phyloP scores from a whole-genome alignment of 176 grass and related monocot genomes.

The Avena sativa region DNA sequence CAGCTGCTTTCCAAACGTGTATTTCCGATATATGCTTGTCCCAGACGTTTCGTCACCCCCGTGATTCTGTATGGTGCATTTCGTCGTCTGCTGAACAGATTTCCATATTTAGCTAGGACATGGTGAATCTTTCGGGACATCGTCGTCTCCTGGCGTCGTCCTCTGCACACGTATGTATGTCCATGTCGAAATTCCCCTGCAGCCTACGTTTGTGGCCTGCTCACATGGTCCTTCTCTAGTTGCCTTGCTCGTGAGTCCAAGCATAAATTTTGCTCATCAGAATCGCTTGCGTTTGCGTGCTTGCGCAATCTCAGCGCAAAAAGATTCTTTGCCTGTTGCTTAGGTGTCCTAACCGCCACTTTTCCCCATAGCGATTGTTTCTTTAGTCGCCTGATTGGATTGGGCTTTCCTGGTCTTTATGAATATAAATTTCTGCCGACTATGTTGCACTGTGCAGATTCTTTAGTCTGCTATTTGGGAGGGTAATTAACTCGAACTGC shows the following conservation, averaged over 20 bases:
- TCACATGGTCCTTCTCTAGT: slow-evolving; percentile 13
- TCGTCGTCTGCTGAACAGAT: slow-evolving; percentile 6
- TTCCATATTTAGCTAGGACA: background rate
- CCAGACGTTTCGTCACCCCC: background rate
- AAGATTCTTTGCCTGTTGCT: slow-evolving; percentile 45
- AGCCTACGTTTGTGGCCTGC: slow-evolving; percentile 18
- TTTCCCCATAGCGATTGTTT: slow-evolving; percentile 37
- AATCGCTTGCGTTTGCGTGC: slow-evolving; percentile 1
- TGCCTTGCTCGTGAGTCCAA: background rate
- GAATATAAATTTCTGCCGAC: slow-evolving; percentile 8
- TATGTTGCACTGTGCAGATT: background rate
- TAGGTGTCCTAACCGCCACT: slow-evolving; percentile 41
- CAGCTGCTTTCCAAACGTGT: background rate
- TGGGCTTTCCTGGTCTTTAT: slow-evolving; percentile 15
- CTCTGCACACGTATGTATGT: slow-evolving; percentile 31
- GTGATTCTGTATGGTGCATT: slow-evolving; percentile 46
- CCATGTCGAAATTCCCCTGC: background rate
- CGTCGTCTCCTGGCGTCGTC: slow-evolving; percentile 3
- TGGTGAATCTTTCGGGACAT: slow-evolving; percentile 2
- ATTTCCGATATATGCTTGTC: too few species aligned
- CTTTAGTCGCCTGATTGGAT: slow-evolving; percentile 26
- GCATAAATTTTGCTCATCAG: background rate
- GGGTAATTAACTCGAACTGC: background rate
- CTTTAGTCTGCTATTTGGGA: background rate
- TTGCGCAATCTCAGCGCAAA: slow-evolving; percentile 25